Conservation (phyloP, 2,329 filamentous ascomycete genomes). For the Aspergillus persii region DNA sequence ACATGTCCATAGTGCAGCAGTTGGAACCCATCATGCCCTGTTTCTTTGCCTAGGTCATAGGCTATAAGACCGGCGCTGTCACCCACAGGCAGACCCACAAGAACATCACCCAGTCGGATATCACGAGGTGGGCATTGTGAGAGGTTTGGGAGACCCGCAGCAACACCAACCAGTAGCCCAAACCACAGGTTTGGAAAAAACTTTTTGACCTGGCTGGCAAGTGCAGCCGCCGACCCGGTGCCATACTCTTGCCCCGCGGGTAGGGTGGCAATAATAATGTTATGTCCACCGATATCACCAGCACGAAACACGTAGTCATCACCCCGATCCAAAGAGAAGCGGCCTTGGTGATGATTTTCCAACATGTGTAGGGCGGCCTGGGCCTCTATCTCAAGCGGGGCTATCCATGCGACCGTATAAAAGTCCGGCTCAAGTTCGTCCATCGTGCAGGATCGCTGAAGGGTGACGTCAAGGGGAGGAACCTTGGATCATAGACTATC, state of each 20-base stretch:
- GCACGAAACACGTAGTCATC: conserved; percentile 41
- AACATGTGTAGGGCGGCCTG: conserved; percentile 35
- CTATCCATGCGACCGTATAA: conserved; percentile 41
- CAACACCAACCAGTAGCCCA: conserved; percentile 39
- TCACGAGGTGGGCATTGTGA: conserved; percentile 24
- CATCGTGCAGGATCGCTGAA: no score
- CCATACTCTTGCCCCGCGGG: conserved; percentile 37
- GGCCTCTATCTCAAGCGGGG: conserved; percentile 39
- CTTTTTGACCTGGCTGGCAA: conserved; percentile 36
- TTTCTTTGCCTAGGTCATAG: conserved; percentile 37
- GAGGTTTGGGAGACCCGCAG: conserved; percentile 34
- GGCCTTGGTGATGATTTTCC: conserved; percentile 30
- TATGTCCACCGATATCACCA: conserved; percentile 37
- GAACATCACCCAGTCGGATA: conserved; percentile 41
- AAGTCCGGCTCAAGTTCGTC: conserved; percentile 10
- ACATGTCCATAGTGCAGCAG: conserved; percentile 23
- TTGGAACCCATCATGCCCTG: conserved; percentile 22
- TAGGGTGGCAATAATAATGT: conserved; percentile 37
- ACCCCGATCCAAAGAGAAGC: conserved; percentile 28
- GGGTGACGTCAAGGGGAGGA: no score
- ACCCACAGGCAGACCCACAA: conserved; percentile 28
- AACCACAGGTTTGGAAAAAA: conserved; percentile 39
- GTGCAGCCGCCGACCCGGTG: conserved; percentile 32
- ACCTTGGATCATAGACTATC: no score
- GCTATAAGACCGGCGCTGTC: conserved; percentile 29